phyloP scores from a whole-genome alignment of 352 stramenopile genomes.

The Phytophthora ohioensis region DNA sequence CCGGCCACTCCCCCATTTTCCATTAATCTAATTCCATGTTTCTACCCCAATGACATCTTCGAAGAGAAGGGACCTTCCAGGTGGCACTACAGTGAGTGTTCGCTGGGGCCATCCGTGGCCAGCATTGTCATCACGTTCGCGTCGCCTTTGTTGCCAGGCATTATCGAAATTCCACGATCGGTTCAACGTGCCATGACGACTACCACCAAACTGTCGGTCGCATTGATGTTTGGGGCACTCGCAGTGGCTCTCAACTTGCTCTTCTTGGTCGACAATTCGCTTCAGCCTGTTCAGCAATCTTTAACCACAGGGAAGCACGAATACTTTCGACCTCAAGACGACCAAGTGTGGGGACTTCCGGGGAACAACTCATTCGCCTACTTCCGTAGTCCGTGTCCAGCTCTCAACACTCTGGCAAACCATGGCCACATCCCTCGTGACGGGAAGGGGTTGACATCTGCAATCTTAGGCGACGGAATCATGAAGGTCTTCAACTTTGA shows the following conservation, averaged over 20 bases:
- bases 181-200: constrained; percentile 18
- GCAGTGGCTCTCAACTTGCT: constrained; percentile 29
- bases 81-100: neutral
- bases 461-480: constrained; percentile 49
- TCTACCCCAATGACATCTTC: neutral
- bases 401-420: constrained; percentile 59
- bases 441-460: constrained; percentile 41
- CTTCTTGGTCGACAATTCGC: constrained; percentile 17
- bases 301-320: constrained; percentile 35
- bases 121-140: neutral
- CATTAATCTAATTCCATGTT: constrained; percentile 30
- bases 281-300: neutral
- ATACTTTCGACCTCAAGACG: constrained; percentile 53
- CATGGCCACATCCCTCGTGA: constrained; percentile 57
- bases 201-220: constrained; percentile 13
- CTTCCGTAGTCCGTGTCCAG: constrained; percentile 51
- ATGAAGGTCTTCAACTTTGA: constrained; percentile 63
- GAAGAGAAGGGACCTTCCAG: neutral
- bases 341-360: constrained; percentile 53
- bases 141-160: constrained; percentile 1
- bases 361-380: constrained; percentile 39
- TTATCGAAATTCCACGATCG: constrained; percentile 24
- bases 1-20: neutral
- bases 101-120: constrained; percentile 8
- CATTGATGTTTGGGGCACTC: constrained; percentile 21